phyloP scores from a whole-genome alignment of 495 filamentous ascomycete genomes.

The Aspergillus ostianus region DNA sequence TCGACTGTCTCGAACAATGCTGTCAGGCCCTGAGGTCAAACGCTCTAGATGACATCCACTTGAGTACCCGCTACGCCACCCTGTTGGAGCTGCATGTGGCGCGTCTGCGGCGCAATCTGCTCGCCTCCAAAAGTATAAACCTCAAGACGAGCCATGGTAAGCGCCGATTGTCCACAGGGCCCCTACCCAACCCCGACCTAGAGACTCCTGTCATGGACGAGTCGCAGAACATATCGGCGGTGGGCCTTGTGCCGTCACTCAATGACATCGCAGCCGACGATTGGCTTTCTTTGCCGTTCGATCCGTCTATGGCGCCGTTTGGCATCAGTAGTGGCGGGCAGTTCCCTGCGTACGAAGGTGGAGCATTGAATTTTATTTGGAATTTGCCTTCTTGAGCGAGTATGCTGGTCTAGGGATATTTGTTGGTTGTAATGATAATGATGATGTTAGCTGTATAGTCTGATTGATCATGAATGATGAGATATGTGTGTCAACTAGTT shows the following conservation, averaged over 20 bases:
- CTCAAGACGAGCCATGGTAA: conserved; percentile 24
- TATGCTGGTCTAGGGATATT: not conserved
- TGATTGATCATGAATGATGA: not conserved
- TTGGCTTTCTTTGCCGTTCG: conserved; percentile 53
- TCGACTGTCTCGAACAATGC: conserved; percentile 47
- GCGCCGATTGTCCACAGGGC: conserved; percentile 31
- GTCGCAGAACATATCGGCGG: conserved; percentile 32
- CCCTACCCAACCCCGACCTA: conserved; percentile 28
- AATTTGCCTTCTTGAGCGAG: conserved; percentile 40
- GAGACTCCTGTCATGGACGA: conserved; percentile 15
- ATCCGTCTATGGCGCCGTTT: conserved; percentile 55
- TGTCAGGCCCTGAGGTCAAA: conserved; percentile 49
- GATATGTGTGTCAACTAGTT: not conserved
- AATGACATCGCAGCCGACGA: conserved; percentile 46
- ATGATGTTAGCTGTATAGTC: not conserved
- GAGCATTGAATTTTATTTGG: conserved; percentile 52
- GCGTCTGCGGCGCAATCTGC: conserved; percentile 40
- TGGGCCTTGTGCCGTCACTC: conserved; percentile 35
- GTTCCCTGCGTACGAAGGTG: conserved; percentile 51
- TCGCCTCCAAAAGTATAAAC: conserved; percentile 34
- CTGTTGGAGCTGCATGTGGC: conserved; percentile 50
- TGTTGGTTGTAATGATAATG: not conserved
- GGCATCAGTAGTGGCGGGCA: conserved; percentile 42
- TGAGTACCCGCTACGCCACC: conserved; percentile 51
- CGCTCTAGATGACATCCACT: conserved; percentile 52